Conservation (phyloP, 257 asterid genomes). For the Nicotiana knightiana region DNA sequence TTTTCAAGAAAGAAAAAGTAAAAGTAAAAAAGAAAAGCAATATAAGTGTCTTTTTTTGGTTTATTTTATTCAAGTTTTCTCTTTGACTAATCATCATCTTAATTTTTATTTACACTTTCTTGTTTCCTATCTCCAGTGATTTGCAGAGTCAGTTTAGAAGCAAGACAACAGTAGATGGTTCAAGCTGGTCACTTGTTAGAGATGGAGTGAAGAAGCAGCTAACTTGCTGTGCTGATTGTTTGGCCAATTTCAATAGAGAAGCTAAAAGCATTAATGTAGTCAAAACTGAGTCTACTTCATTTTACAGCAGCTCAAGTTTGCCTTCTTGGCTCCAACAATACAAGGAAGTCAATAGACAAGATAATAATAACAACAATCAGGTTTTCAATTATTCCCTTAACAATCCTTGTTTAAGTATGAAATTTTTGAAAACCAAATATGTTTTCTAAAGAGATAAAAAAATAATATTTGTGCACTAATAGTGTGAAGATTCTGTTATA, state of each 20-base stretch:
- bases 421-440: too few species aligned
- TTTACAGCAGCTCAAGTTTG: conserved; percentile 29
- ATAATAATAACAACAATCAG: conserved; percentile 24
- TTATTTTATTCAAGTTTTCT: neutral
- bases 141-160: conserved; percentile 28
- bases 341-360: conserved; percentile 38
- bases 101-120: conserved; percentile 6
- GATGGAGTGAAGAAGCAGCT: conserved; percentile 26
- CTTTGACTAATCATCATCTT: conserved; percentile 19
- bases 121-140: conserved; percentile 27
- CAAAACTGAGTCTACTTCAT: conserved; percentile 22
- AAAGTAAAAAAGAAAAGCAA: too few species aligned
- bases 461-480: neutral
- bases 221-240: conserved; percentile 44
- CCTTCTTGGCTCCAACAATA: conserved; percentile 79
- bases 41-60: neutral
- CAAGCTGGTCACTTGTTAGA: conserved; percentile 4
- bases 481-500: too few species aligned
- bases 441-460: too few species aligned
- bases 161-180: conserved; percentile 16
- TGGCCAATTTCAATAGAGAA: conserved; percentile 35
- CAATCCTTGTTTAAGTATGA: neutral
- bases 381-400: neutral
- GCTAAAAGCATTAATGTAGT: conserved; percentile 19
- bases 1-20: too few species aligned